Conservation (phyloP, 2,329 filamentous ascomycete species). For the Stagonosporopsis chrysanthemi region DNA sequence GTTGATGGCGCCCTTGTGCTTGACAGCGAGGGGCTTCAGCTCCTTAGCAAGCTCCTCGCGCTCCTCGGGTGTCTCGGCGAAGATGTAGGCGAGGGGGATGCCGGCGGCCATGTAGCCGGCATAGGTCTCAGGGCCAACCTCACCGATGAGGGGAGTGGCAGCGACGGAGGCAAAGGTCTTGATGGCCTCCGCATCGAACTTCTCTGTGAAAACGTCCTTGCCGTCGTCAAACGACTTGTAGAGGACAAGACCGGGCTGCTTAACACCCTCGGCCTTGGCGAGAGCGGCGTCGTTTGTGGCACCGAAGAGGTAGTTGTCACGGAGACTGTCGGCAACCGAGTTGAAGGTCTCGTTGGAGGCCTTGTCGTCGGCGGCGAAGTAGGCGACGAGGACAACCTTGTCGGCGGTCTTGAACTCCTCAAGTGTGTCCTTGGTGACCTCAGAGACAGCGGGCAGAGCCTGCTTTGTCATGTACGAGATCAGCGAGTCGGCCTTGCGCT, state of each 20-base stretch:
- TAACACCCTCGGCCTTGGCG: conserved; percentile 89
- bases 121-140: conserved; percentile 97
- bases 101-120: conserved; percentile 90
- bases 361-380: conserved; percentile 82
- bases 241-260: conserved; percentile 84
- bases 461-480: conserved; percentile 98
- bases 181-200: conserved; percentile 83
- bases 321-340: conserved; percentile 74
- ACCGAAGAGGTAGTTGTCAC: conserved; percentile 93
- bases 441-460: conserved; percentile 88
- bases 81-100: conserved; percentile 95
- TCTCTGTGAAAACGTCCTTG: conserved; percentile 82
- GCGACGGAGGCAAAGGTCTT: conserved; percentile 83
- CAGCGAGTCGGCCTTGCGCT: conserved; percentile 82
- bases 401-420: conserved; percentile 98
- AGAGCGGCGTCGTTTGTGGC: conserved; percentile 82
- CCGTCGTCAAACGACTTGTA: conserved; percentile 99
- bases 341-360: conserved; percentile 86
- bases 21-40: conserved; percentile 86
- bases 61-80: conserved; percentile 90
- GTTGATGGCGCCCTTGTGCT: conserved; percentile 94
- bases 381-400: conserved; percentile 93
- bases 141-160: conserved; percentile 89
- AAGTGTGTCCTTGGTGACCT: conserved; percentile 79
- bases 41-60: conserved; percentile 77